Evolutionary conservation across 495 filamentous ascomycete species (phyloP).

Genomic region (Trypethelium eluteriae): DNA sequence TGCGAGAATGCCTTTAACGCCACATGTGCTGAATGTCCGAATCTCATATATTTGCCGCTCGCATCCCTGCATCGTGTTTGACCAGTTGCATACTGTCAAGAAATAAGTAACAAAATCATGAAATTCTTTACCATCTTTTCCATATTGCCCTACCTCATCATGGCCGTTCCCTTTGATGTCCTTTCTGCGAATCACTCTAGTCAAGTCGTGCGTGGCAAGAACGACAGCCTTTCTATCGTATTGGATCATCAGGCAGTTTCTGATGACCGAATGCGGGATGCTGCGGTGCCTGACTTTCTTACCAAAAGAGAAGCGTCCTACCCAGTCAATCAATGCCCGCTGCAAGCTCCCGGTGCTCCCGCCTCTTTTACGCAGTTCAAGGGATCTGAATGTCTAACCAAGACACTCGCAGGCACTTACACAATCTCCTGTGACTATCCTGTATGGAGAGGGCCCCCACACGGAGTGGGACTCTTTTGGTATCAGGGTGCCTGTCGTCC

Average conservation of each 20-base stretch:
- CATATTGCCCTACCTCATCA: background rate
- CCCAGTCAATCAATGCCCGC: background rate
- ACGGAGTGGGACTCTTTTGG: no score
- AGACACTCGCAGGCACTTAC: background rate
- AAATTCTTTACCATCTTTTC: background rate
- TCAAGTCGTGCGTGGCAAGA: background rate
- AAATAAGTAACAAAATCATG: background rate
- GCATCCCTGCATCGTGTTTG: no score
- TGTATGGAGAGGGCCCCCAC: no score
- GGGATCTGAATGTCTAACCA: background rate
- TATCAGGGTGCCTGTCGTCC: no score
- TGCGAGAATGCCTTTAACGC: no score
- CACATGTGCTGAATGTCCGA: no score
- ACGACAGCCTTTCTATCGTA: background rate
- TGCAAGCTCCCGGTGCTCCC: background rate
- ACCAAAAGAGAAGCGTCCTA: background rate
- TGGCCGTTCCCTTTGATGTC: background rate
- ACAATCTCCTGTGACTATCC: background rate
- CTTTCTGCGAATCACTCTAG: background rate
- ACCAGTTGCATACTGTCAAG: no score
- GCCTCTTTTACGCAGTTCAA: background rate
- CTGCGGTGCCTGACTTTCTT: no score
- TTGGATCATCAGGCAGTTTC: background rate
- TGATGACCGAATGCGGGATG: no score
- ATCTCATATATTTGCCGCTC: no score